Conservation (phyloP, 345 rosid genomes). For the Eucalyptus brandiana region DNA sequence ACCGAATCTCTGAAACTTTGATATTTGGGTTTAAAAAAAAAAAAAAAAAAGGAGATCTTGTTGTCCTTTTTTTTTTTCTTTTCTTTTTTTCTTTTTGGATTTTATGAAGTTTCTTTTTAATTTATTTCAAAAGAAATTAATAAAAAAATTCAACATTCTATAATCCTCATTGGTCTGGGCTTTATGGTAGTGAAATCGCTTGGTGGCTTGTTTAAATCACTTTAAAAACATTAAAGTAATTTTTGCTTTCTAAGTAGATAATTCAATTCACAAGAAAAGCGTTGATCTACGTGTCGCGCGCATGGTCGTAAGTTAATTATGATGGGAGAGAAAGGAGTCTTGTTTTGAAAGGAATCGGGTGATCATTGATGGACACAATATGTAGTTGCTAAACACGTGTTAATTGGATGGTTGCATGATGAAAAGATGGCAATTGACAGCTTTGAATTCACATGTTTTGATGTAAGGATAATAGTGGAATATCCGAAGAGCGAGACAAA, state of each 20-base stretch:
- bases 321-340: neutral
- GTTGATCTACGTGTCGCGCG: accelerated
- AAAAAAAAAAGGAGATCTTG: neutral
- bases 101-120: neutral
- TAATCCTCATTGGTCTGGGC: neutral
- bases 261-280: neutral
- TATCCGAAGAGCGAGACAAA: neutral
- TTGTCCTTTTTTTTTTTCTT: neutral
- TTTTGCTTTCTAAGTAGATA: neutral
- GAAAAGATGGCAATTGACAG: neutral
- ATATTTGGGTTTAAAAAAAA: neutral
- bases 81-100: neutral
- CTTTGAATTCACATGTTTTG: neutral
- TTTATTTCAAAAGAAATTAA: neutral
- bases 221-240: neutral
- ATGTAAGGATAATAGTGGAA: neutral
- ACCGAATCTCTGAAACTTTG: neutral
- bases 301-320: neutral
- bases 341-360: neutral
- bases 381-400: neutral
- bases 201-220: neutral
- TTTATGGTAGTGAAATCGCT: neutral
- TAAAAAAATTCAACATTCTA: neutral
- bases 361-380: neutral
- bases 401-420: neutral